phyloP scores from a whole-genome alignment of 768 basidiomycete species.

The Butyriboletus loyo region DNA sequence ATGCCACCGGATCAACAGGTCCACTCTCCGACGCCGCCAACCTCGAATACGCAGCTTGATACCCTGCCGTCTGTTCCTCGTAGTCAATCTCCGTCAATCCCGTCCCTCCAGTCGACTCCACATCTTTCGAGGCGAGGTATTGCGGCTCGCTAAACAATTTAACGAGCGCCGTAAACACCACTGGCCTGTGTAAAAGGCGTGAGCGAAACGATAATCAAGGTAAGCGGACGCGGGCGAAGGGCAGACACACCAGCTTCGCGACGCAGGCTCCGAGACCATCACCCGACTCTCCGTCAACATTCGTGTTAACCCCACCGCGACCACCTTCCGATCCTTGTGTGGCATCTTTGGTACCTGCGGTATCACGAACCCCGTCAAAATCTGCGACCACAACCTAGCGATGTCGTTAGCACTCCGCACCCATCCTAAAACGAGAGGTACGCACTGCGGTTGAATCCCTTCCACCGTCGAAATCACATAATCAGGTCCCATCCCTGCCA shows the following conservation, averaged over 20 bases:
- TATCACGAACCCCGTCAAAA: conserved; percentile 72
- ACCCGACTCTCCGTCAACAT: conserved; percentile 70
- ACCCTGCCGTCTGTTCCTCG: conserved; percentile 87
- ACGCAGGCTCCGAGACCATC: conserved; percentile 65
- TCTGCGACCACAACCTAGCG: conserved; percentile 71
- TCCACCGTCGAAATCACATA: conserved; percentile 77
- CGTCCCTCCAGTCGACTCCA: not conserved
- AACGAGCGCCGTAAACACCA: conserved; percentile 63
- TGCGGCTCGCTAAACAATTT: conserved; percentile 79
- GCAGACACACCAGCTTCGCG: conserved; percentile 58
- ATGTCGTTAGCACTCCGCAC: not conserved
- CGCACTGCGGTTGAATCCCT: conserved; percentile 77
- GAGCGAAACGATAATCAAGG: not conserved
- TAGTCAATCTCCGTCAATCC: conserved; percentile 76
- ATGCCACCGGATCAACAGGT: conserved; percentile 58
- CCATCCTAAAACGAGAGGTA: not conserved
- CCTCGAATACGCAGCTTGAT: conserved; percentile 92
- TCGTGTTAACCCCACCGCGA: conserved; percentile 74
- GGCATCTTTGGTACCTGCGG: conserved; percentile 81
- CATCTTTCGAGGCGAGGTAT: conserved; percentile 43
- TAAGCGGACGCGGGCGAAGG: not conserved
- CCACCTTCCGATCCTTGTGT: conserved; percentile 81
- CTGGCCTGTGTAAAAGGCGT: conserved; percentile 48
- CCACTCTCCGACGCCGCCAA: conserved; percentile 75
- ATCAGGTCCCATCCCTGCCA: conserved; percentile 73